Conservation (phyloP, 2,329 filamentous ascomycete genomes). For the Bipolaris zeicola region DNA sequence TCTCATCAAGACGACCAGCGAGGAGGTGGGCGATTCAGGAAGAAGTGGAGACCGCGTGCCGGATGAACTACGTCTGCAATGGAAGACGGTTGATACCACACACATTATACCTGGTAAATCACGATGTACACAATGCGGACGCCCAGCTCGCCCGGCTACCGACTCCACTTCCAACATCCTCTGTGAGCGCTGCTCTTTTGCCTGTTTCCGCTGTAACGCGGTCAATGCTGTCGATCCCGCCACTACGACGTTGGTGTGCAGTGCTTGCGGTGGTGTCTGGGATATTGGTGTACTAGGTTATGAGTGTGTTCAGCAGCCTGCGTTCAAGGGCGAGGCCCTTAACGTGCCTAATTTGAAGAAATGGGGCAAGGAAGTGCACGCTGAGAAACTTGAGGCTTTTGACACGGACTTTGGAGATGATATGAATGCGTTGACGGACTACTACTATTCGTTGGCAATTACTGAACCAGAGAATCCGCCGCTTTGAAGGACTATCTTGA, state of each 20-base stretch:
- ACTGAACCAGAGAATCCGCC: slow-evolving; percentile 33
- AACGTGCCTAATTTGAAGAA: slow-evolving; percentile 24
- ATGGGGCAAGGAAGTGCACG: slow-evolving; percentile 18
- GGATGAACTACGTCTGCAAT: slow-evolving; percentile 39
- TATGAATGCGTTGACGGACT: slow-evolving; percentile 44
- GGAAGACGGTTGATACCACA: slow-evolving; percentile 20
- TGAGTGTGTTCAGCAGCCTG: slow-evolving; percentile 34
- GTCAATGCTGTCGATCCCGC: slow-evolving; percentile 22
- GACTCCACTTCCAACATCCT: slow-evolving; percentile 13
- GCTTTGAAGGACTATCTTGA: slow-evolving; percentile 3
- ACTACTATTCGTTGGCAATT: slow-evolving; percentile 37
- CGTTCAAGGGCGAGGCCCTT: not conserved
- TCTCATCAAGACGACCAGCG: slow-evolving; percentile 40
- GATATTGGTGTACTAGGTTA: slow-evolving; percentile 49
- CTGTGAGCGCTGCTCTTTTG: slow-evolving; percentile 52
- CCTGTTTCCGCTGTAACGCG: slow-evolving; percentile 50
- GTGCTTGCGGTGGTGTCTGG: slow-evolving; percentile 42
- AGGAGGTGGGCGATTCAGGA: slow-evolving; percentile 49
- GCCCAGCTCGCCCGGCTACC: slow-evolving; percentile 33
- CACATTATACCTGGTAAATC: slow-evolving; percentile 33
- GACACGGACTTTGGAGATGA: slow-evolving; percentile 40
- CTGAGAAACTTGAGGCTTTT: slow-evolving; percentile 14
- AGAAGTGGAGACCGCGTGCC: slow-evolving; percentile 52
- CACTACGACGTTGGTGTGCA: slow-evolving; percentile 36
- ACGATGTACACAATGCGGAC: slow-evolving; percentile 43